Evolutionary conservation across 768 basidiomycete genomes (phyloP).

Genomic region (Trametes cingulata): DNA sequence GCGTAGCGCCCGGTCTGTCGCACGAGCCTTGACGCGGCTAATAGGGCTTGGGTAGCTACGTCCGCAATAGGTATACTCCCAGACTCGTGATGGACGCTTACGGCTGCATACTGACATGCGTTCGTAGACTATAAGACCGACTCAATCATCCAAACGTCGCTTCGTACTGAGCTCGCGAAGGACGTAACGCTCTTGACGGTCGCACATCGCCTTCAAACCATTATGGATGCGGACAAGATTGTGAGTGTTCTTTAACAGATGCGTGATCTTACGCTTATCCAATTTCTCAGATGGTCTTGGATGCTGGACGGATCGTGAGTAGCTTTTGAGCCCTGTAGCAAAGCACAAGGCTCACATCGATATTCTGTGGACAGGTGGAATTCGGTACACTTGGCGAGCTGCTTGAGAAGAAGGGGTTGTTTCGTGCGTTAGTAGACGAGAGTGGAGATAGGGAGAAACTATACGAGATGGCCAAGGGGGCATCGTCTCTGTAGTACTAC

Average conservation of each 20-base stretch:
- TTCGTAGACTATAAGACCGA: slow-evolving; percentile 53
- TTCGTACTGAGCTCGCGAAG: slow-evolving; percentile 44
- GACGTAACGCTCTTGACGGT: slow-evolving; percentile 54
- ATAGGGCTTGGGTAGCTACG: too few species aligned
- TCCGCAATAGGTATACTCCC: slow-evolving; percentile 30
- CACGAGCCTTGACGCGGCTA: too few species aligned
- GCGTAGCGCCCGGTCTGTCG: background rate
- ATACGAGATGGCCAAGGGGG: slow-evolving; percentile 30
- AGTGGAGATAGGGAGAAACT: slow-evolving; percentile 41
- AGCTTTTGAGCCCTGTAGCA: background rate
- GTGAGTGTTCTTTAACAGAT: slow-evolving; percentile 27
- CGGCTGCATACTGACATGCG: background rate
- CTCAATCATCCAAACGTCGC: slow-evolving; percentile 52
- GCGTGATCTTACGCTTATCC: background rate
- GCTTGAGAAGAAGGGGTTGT: slow-evolving; percentile 37
- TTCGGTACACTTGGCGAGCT: slow-evolving; percentile 44
- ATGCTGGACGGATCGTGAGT: slow-evolving; percentile 41
- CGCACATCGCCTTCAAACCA: slow-evolving; percentile 55
- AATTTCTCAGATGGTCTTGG: slow-evolving; percentile 41
- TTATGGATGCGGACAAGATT: slow-evolving; percentile 61
- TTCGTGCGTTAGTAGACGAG: slow-evolving; percentile 41
- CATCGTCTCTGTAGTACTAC: background rate
- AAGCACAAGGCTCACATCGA: background rate
- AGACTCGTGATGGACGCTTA: background rate
- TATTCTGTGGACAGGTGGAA: slow-evolving; percentile 40